phyloP scores from a whole-genome alignment of 2,329 filamentous ascomycete genomes.

The Pseudocercospora cruenta region DNA sequence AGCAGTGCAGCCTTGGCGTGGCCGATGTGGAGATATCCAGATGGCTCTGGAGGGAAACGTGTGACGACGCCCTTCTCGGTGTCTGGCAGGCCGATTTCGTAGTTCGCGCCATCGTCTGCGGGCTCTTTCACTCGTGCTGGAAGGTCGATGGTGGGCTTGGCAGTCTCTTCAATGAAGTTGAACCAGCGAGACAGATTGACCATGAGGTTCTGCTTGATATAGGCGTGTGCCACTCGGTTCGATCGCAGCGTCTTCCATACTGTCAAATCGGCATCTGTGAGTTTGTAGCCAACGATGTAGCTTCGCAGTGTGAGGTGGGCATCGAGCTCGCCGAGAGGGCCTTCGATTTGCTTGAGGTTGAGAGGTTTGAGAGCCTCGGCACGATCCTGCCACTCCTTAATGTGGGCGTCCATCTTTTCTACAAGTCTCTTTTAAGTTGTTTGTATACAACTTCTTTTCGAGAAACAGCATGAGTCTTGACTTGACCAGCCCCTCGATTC shows the following conservation, averaged over 20 bases:
- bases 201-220: constrained; percentile 76
- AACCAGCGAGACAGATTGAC: constrained; percentile 86
- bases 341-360: constrained; percentile 83
- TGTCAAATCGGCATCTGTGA: constrained; percentile 76
- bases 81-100: constrained; percentile 83
- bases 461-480: neutral
- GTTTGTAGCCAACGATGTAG: constrained; percentile 78
- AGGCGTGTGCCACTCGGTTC: constrained; percentile 81
- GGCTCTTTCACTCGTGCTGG: constrained; percentile 56
- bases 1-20: constrained; percentile 92
- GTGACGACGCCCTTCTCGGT: constrained; percentile 88
- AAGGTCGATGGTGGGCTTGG: constrained; percentile 68
- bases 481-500: neutral
- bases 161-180: constrained; percentile 76
- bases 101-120: constrained; percentile 79
- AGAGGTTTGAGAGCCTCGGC: constrained; percentile 56
- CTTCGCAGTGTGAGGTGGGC: constrained; percentile 85
- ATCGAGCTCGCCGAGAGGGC: constrained; percentile 73
- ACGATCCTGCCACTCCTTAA: constrained; percentile 61
- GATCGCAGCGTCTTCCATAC: constrained; percentile 81
- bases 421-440: too few relatives aligned
- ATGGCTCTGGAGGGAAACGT: constrained; percentile 91
- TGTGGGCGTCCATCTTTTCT: constrained; percentile 23
- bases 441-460: too few relatives aligned
- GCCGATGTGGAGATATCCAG: constrained; percentile 92